Conservation (phyloP, 441 rosid genomes). For the Eruca vesicaria region DNA sequence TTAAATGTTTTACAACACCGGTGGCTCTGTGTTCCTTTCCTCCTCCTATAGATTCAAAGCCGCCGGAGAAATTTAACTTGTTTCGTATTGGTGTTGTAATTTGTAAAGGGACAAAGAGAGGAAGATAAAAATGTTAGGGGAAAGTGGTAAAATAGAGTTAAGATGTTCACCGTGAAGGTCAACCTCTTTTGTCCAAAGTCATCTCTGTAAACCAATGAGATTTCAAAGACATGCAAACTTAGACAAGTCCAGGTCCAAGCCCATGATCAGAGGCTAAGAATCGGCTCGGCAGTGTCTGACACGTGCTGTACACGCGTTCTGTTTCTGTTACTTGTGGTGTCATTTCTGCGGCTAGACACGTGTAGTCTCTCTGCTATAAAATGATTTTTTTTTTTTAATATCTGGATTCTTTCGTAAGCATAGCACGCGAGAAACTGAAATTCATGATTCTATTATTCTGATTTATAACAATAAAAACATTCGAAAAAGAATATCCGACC, state of each 20-base stretch:
- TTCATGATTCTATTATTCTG: neutral
- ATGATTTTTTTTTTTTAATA: neutral
- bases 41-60: constrained; percentile 8
- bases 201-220: constrained; percentile 17
- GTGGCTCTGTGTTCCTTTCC: constrained; percentile 1
- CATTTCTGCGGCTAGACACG: constrained; percentile 1
- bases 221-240: neutral
- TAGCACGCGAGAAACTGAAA: neutral
- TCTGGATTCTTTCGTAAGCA: neutral
- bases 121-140: neutral
- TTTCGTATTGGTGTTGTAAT: neutral
- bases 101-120: neutral
- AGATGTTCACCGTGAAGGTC: constrained; percentile 26
- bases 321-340: constrained; percentile 9
- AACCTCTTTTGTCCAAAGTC: constrained; percentile 22
- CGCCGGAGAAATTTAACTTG: constrained; percentile 11
- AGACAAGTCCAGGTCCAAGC: constrained; percentile 28
- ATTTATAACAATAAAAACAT: neutral
- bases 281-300: constrained; percentile 16
- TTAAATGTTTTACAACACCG: neutral
- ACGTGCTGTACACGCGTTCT: constrained; percentile 29
- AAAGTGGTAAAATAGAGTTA: constrained; percentile 22
- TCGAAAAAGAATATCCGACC: constrained; percentile 24
- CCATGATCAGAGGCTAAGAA: constrained; percentile 28
- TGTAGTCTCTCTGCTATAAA: neutral